Evolutionary conservation across 495 filamentous ascomycete species (phyloP).

Genomic region (Penicillium taxi): DNA sequence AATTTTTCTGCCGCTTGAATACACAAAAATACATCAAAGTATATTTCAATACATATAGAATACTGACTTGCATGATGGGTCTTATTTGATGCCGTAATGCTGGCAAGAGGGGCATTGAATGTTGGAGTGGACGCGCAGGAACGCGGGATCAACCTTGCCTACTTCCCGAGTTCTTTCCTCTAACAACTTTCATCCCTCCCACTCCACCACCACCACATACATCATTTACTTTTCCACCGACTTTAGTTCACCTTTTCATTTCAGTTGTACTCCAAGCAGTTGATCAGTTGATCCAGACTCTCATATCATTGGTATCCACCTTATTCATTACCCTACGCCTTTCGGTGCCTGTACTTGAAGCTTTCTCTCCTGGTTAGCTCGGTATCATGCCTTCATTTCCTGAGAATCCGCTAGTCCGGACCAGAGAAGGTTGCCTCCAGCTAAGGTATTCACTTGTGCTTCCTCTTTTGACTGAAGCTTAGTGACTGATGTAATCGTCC

Average conservation of each 20-base stretch:
- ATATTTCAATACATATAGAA: no score
- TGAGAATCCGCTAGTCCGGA: constrained; percentile 29
- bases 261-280: not conserved
- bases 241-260: not conserved
- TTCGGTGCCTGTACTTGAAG: constrained; percentile 18
- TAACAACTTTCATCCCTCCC: constrained; percentile 21
- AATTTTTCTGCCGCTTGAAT: no score
- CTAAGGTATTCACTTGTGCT: constrained; percentile 33
- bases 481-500: no score
- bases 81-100: constrained; percentile 4
- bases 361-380: constrained; percentile 8
- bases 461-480: no score
- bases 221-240: constrained; percentile 1
- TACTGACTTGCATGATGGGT: no score
- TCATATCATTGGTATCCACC: constrained; percentile 2
- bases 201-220: constrained; percentile 9
- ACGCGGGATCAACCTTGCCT: constrained; percentile 21
- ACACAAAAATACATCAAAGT: no score
- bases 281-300: not conserved
- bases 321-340: constrained; percentile 11
- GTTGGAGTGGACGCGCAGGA: constrained; percentile 20
- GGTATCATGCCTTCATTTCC: constrained; percentile 34
- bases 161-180: constrained; percentile 9
- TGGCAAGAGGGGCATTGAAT: constrained; percentile 3
- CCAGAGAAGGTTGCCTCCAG: constrained; percentile 43